phyloP scores from a whole-genome alignment of 768 basidiomycete genomes.

The Tricholoma terreum region DNA sequence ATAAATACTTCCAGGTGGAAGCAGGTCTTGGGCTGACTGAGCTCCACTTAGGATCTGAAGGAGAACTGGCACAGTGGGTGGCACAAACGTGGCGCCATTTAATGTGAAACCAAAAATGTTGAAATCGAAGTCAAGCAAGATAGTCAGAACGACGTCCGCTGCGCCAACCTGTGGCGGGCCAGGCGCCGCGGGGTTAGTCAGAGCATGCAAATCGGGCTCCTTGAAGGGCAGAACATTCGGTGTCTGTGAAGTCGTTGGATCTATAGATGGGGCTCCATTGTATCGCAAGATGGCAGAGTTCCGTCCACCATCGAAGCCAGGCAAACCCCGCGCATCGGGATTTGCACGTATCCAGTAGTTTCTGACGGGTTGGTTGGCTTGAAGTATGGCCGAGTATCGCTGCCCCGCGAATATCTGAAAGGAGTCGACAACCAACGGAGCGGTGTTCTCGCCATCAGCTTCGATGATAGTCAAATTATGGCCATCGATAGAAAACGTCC shows the following conservation, averaged over 20 bases:
- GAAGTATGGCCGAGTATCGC: constrained; percentile 34
- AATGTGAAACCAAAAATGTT: constrained; percentile 17
- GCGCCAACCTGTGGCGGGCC: constrained; percentile 31
- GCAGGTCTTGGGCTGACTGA: constrained; percentile 34
- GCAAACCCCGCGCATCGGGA: constrained; percentile 17
- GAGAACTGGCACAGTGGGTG: constrained; percentile 39
- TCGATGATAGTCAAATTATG: constrained; percentile 53
- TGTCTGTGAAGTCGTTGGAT: constrained; percentile 36
- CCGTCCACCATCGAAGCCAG: constrained; percentile 32
- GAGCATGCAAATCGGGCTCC: constrained; percentile 39
- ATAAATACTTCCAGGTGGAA: constrained; percentile 38
- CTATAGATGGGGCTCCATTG: constrained; percentile 36
- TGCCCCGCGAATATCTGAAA: constrained; percentile 38
- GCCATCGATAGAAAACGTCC: constrained; percentile 42
- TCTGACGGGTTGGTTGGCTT: constrained; percentile 40
- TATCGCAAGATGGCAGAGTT: constrained; percentile 54
- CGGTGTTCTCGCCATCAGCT: constrained; percentile 41
- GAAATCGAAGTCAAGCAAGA: constrained; percentile 24
- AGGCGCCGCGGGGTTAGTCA: constrained; percentile 25
- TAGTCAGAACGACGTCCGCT: constrained; percentile 40
- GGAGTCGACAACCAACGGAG: constrained; percentile 40
- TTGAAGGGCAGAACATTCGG: constrained; percentile 23
- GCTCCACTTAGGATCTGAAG: constrained; percentile 48
- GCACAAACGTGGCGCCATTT: constrained; percentile 31
- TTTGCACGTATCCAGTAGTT: constrained; percentile 51